Base-by-base conservation (phyloP, 345 rosid genomes). In the Cardamine chenopodiifolia region DNA sequence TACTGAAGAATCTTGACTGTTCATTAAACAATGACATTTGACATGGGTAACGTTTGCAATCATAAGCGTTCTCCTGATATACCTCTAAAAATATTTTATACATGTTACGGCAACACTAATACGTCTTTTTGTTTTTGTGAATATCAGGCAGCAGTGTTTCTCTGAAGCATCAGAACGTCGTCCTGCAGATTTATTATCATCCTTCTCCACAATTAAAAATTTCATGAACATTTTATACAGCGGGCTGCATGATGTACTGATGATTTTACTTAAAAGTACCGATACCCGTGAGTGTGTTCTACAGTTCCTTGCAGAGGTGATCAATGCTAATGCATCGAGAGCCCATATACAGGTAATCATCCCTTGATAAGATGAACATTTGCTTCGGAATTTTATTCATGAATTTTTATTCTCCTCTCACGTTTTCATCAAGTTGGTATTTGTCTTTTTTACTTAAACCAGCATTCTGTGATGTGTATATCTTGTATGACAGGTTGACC, bases 271-370 rank as follows among this genome's bases (percentile, higher is more conserved):
- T 66, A 92, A 79, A 78, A 89, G 79, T 68, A 66, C 85, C 2
- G 89, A 90, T 18, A 89, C 92, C 40, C 92, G 98, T 32, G 96
- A 89, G 73, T 74, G 83, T 81, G 99, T 90, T 66, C 88, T 96
- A 15, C 91, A 88, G 85, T 96, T 88, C 81, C 98, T 92, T 73
- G 92, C 96, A 20, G 98, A 92, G 84, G 98, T 92, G 79, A 92
- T 96, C 80, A 92, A 96, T 81, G 89, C 81, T 77, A 96, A 92
- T 72, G 81, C 90, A 4, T 89, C 97, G 3, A 88, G 99, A 81
- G 91, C 86, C 39, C 97, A 96, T 73, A 83, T 96, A 42, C 96
- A 96, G 94, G 99, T 96, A 66, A 28, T 25, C 31, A n/a, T 49
- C 58, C 13, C 8, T 28, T 2, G 23, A 9, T 49, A 17, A 6